These are phyloP conservation scores for Breviolum minutum DNA, from an alignment of 73 alveolate genomes.

Conservation along the genomic window DNA sequence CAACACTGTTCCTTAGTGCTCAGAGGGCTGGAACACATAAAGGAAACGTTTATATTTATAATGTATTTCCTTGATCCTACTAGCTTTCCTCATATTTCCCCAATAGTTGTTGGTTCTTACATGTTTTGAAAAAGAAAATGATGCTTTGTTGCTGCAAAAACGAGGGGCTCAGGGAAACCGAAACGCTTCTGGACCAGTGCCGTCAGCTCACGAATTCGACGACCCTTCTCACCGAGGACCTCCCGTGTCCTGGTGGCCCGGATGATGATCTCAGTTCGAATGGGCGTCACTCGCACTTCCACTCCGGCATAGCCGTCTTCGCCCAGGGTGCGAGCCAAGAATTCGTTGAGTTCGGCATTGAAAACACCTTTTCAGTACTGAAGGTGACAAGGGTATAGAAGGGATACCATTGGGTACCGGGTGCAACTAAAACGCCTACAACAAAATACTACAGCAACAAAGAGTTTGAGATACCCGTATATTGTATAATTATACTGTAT, in stretches of 20 bases:
- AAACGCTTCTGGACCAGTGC: conserved; percentile 99
- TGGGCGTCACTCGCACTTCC: conserved; percentile 99
- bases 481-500: no score
- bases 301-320: conserved; percentile 99
- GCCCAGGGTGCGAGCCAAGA: conserved; percentile 98
- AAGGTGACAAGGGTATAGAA: no score
- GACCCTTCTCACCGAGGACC: conserved; percentile 98
- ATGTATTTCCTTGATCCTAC: no score
- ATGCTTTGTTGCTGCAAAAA: not conserved
- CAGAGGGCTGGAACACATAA: not conserved
- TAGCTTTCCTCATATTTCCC: no score
- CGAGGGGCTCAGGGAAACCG: conserved; percentile 97
- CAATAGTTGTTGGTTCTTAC: no score
- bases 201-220: conserved; percentile 98
- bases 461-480: not conserved
- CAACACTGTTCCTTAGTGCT: conserved; percentile 97
- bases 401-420: not conserved
- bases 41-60: no score
- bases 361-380: conserved; percentile 97
- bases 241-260: conserved; percentile 98
- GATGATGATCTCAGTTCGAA: conserved; percentile 99
- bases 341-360: conserved; percentile 99
- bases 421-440: not conserved
- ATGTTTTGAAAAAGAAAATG: no score
- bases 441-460: not conserved